Base-by-base conservation (phyloP, 1,284 basidiomycete genomes). In the Moesziomyces globuligerus region DNA sequence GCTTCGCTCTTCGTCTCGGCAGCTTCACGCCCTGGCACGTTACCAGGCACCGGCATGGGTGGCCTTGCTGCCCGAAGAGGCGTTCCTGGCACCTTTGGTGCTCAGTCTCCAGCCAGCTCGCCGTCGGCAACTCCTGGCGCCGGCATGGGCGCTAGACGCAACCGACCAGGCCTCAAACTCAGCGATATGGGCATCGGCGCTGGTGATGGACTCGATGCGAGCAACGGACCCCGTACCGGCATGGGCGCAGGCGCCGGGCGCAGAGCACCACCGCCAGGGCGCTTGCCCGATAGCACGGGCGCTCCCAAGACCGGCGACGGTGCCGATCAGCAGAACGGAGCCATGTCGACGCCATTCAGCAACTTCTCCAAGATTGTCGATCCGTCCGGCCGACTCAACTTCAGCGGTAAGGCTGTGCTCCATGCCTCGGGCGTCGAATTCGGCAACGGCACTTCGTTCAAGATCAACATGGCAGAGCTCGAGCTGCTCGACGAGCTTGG, bases 291-390 rank as follows among this genome's bases (percentile, higher is more conserved):
- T 6, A 85, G 26, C 83, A 85, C 32, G 72, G 80, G 17, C 37
- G 39, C 55, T 25, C 32, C 36, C 45, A 64, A 71, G 38, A 11
- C 24, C 23, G 25, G 15, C 21, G 50, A 56, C 6, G 48, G 44
- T 2, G 32, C 37, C 20, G 32, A 24, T 8, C 43, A 51, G 44
- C 42, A 49, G 24, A 43, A 52, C 48, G 84, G 85, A 58, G 61
- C 76, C 34, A 86, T 88, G 73, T 87, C 86, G 58, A 91, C 91
- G 23, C 91, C 92, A 18, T 98, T 98, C 84, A 87, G 90, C 45
- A 96, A 94, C 83, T 97, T 97, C 83, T 89, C 89, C 73, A 93
- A 91, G 85, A 95, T 98, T 78, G 92, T 98, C 91, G 95, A 98
- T 85, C 93, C 94, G 0, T 93, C 91, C 1, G 95, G 95, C 18